Conservation (phyloP, 805 yeast species). For the Myxozyma udenii region DNA sequence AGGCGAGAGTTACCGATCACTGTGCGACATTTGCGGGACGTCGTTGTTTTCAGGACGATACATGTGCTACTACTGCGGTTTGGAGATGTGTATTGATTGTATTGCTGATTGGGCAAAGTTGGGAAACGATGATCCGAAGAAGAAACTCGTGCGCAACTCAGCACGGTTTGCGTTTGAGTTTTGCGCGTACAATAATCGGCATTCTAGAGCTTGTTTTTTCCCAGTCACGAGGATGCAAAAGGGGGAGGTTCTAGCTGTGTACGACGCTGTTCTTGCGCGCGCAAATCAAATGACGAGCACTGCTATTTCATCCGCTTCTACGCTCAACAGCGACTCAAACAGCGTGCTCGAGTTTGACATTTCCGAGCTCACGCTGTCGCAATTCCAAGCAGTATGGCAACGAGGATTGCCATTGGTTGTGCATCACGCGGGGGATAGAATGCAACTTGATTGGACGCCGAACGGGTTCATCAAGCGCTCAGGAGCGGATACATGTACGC, state of each 20-base stretch:
- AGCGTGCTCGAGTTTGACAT: background rate
- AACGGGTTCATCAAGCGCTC: constrained; percentile 4
- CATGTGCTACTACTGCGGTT: constrained; percentile 29
- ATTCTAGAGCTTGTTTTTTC: constrained; percentile 9
- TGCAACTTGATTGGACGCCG: constrained; percentile 16
- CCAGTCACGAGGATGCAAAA: constrained; percentile 20
- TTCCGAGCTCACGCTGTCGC: constrained; percentile 9
- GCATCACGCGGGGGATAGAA: constrained; percentile 6
- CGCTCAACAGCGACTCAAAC: background rate
- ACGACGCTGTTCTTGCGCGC: constrained; percentile 4
- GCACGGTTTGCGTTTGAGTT: constrained; percentile 22
- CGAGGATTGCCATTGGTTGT: constrained; percentile 20
- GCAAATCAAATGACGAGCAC: background rate
- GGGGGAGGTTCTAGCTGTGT: constrained; percentile 11
- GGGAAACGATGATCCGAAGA: constrained; percentile 7
- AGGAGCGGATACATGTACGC: constrained; percentile 13
- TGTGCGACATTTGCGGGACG: constrained; percentile 28
- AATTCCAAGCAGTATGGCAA: constrained; percentile 18
- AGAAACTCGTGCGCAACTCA: constrained; percentile 20
- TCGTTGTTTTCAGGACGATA: constrained; percentile 21
- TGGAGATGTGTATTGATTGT: constrained; percentile 27
- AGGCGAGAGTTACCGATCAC: constrained; percentile 21
- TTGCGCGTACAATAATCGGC: constrained; percentile 27
- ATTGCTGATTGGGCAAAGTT: constrained; percentile 20
- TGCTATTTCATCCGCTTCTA: background rate